These are phyloP conservation scores for Seminavis robusta DNA, from an alignment of 108 stramenopile species.

Conservation along the genomic window DNA sequence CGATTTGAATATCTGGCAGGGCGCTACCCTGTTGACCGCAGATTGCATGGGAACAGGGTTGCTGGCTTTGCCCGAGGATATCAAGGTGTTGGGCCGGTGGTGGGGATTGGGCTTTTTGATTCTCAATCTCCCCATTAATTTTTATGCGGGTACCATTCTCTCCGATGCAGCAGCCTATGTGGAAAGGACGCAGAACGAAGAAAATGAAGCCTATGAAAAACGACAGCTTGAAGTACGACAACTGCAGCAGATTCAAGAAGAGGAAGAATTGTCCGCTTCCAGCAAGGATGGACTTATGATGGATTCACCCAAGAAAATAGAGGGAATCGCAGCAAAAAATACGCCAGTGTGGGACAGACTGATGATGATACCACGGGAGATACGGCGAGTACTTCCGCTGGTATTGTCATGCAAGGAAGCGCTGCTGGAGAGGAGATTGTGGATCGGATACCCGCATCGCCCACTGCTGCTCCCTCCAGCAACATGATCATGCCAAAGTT, in stretches of 20 bases:
- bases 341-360: no score
- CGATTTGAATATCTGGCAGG: constrained; percentile 30
- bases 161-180: constrained; percentile 37
- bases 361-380: no score
- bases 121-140: constrained; percentile 55
- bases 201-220: constrained; percentile 2
- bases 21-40: constrained; percentile 52
- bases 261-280: neutral
- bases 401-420: neutral
- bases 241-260: neutral
- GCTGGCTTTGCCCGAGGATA: constrained; percentile 52
- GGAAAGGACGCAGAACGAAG: constrained; percentile 23
- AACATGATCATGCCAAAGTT: constrained; percentile 1
- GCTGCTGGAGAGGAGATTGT: neutral
- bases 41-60: constrained; percentile 81
- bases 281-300: neutral
- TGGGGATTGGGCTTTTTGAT: constrained; percentile 57
- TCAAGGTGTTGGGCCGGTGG: constrained; percentile 32
- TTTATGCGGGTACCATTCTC: constrained; percentile 57
- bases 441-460: constrained; percentile 11
- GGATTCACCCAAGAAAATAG: no score
- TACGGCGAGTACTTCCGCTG: neutral
- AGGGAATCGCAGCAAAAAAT: no score
- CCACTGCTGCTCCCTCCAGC: constrained; percentile 8
- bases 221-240: neutral